Evolutionary conservation across 2,329 filamentous ascomycete genomes (phyloP).

Genomic region (Aureobasidium melanogenum): DNA sequence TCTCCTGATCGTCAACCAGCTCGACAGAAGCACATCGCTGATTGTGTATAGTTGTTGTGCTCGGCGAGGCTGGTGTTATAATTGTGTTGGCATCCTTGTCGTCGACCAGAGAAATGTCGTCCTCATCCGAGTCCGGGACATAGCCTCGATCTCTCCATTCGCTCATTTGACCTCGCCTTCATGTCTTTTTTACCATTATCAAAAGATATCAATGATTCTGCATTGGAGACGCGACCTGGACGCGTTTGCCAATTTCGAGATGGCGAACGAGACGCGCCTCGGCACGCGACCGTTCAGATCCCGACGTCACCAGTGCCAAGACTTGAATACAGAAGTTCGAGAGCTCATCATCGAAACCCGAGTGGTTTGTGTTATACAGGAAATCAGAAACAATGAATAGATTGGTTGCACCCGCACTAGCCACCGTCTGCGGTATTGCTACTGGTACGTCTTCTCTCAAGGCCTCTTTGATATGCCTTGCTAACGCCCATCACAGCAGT

Average conservation of each 20-base stretch:
- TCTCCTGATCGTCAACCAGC: neutral
- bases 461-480: neutral
- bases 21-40: neutral
- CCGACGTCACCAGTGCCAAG: neutral
- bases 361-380: neutral
- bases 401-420: slow-evolving; percentile 6
- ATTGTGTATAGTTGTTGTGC: neutral
- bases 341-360: slow-evolving; percentile 1
- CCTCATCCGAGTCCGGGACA: slow-evolving; percentile 44
- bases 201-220: neutral
- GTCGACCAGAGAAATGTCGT: slow-evolving; percentile 22
- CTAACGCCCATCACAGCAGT: slow-evolving; percentile 17
- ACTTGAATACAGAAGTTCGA: neutral
- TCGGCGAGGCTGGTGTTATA: neutral
- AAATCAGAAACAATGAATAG: neutral
- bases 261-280: neutral
- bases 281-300: neutral
- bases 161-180: slow-evolving; percentile 32
- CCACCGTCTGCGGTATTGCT: slow-evolving; percentile 16
- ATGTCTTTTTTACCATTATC: neutral
- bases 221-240: neutral
- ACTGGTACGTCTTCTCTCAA: slow-evolving; percentile 14
- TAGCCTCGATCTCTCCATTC: slow-evolving; percentile 41
- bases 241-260: neutral
- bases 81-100: neutral